Evolutionary conservation across 306 rosid species (phyloP).

Genomic region (Trichosanthes cucumerina): DNA sequence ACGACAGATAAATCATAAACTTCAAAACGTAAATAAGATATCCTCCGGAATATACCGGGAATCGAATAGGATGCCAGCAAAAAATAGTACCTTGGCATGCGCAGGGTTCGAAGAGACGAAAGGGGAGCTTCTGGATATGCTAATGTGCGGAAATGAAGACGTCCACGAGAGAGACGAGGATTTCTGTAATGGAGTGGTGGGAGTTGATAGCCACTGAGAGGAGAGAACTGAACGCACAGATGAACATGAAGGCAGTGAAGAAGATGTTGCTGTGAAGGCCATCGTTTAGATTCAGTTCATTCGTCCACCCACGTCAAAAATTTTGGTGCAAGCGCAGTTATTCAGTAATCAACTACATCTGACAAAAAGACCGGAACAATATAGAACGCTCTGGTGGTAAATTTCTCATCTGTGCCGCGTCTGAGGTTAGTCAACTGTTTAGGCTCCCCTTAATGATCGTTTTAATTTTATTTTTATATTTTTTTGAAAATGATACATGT

Average conservation of each 20-base stretch:
- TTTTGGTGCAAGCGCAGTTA: background rate
- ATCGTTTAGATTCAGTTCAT: background rate
- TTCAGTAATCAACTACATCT: background rate
- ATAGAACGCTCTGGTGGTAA: no score
- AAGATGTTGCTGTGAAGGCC: conserved; percentile 1
- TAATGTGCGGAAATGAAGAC: conserved; percentile 35
- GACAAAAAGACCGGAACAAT: background rate
- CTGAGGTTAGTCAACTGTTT: no score
- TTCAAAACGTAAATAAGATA: background rate
- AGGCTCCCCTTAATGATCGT: no score
- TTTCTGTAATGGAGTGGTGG: conserved; percentile 7
- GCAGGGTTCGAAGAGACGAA: conserved; percentile 7
- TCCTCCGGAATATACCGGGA: background rate
- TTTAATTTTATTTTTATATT: no score
- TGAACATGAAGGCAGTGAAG: background rate
- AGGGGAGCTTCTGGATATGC: conserved; percentile 8
- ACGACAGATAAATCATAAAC: background rate
- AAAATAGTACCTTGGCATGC: conserved; percentile 21
- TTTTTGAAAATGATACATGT: no score
- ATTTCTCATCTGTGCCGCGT: no score
- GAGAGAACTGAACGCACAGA: background rate
- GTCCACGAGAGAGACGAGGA: conserved; percentile 43
- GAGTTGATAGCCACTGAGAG: background rate
- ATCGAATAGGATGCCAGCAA: background rate
- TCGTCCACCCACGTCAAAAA: background rate